Evolutionary conservation across 2,329 filamentous ascomycete species (phyloP), one percentile per base, ranked within the genome.

Genomic region (Lachnellula hyalina): DNA sequence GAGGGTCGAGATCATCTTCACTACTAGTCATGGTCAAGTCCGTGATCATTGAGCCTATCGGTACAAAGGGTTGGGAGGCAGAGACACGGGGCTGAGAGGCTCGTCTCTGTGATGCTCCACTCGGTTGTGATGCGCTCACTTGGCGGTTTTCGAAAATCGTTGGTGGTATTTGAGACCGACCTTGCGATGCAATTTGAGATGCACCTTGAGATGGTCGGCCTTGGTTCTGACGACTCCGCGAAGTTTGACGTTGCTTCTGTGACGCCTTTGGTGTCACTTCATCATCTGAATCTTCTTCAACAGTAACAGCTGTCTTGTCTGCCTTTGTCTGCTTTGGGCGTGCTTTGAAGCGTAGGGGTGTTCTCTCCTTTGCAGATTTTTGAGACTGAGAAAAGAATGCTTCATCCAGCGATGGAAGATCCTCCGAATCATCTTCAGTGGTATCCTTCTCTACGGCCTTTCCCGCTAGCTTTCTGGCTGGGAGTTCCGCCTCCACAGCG

Each of bases 291-390:
- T 53, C 49, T 25, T 52, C 63, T 23, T 77, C 76, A 1, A 77
- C 60, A 28, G 66, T 73, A 28, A 70, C 70, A 71, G 77, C 77
- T 11, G 69, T 74, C 38, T 77, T 71, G 49, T 77, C 77, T 12
- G 74, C 74, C 2, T 61, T 35, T 51, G 77, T 70, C 9, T n/a
- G 5, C 53, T 62, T 46, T 6, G 17, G 54, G 54, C 1, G 61
- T 55, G 17, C 52, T 49, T 32, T 55, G 7, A 53, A 44, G 28
- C 21, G 35, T 40, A 48, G 15, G 46, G 54, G 49, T 14, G 36
- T 41, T 19, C 54, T 63, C 48, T 67, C 64, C 2, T 63, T 52
- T 11, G 19, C 41, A 17, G 21, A 6, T 14, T 44, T 41, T 17
- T 41, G 38, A n/a, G 38, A 23, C 8, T 21, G 41, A 25, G 41